These are phyloP conservation scores for Ceratocystis ficicola DNA, from an alignment of 2,329 filamentous ascomycete species.

Conservation along the genomic window DNA sequence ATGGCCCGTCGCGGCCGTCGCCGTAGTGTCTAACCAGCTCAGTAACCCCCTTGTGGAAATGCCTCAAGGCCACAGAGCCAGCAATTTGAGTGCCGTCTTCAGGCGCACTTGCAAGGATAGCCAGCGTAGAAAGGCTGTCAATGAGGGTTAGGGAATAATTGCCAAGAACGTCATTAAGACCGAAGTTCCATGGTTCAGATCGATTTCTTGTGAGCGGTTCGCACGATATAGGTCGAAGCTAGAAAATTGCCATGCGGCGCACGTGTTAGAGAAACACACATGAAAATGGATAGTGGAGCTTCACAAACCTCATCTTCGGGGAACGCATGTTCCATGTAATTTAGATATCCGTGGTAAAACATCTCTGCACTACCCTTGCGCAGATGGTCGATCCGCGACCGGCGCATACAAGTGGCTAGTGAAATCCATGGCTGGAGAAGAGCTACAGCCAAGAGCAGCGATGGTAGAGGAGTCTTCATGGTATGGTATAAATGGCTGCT, in stretches of 20 bases:
- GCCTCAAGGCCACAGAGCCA: constrained; percentile 42
- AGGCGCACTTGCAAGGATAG: constrained; percentile 72
- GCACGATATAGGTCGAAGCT: constrained; percentile 79
- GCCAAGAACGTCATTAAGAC: constrained; percentile 86
- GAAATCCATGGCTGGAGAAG: constrained; percentile 31
- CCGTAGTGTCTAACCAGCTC: constrained; percentile 73
- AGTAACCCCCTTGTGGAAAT: constrained; percentile 71
- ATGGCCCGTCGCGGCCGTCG: constrained; percentile 59
- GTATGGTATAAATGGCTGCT: neutral
- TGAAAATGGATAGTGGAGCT: neutral
- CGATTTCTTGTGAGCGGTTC: constrained; percentile 71
- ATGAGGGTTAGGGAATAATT: constrained; percentile 96
- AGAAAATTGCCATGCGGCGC: constrained; percentile 22
- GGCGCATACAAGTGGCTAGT: constrained; percentile 40
- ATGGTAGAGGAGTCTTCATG: neutral
- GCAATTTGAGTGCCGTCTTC: constrained; percentile 27
- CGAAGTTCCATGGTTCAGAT: constrained; percentile 65
- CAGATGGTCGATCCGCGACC: constrained; percentile 43
- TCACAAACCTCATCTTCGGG: constrained; percentile 70
- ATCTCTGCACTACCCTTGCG: constrained; percentile 56
- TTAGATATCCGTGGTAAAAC: constrained; percentile 94
- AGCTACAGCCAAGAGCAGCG: neutral
- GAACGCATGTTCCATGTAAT: constrained; percentile 88
- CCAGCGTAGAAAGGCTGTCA: constrained; percentile 87
- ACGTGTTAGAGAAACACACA: constrained; percentile 21